Base-by-base conservation (phyloP, 78 protist species). In the Acrasis kona region DNA sequence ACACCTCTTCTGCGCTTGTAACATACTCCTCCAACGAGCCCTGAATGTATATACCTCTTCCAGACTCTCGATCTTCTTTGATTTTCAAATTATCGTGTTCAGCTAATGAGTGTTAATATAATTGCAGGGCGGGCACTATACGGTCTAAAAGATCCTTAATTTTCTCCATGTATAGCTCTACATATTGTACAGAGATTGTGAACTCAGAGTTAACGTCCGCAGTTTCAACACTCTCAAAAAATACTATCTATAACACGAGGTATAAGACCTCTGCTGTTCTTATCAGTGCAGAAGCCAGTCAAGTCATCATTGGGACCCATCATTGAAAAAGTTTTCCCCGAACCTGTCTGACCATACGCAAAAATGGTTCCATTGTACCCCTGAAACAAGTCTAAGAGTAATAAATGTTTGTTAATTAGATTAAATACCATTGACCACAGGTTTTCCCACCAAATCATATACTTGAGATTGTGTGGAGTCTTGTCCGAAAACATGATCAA, bases 81-180 rank as follows among this genome's bases (percentile, higher is more conserved):
- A 76, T 32, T 12, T 70, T 27, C 2, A 76, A 28, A 61, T 41
- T 29, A 12, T 39, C 8, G 72, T n/a, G 0, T 28, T 4, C n/a
- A n/a, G 83, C n/a, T n/a, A n/a, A n/a, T n/a, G n/a, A n/a, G n/a
- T n/a, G n/a, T n/a, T n/a, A n/a, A n/a, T n/a, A n/a, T n/a, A n/a
- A n/a, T n/a, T n/a, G n/a, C n/a, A n/a, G n/a, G n/a, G n/a, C n/a
- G n/a, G n/a, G n/a, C n/a, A n/a, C n/a, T n/a, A n/a, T n/a, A n/a
- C n/a, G 71, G 37, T 81, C 90, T 8, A 92, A 29, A 10, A 92
- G 72, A 77, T 92, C 96, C 8, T 92, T 77, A 64, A 92, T 77
- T 50, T 83, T 78, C 69, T 92, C 96, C 92, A 87, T 80, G 73
- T 92, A 92, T 58, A 92, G 78, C 80, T 92, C 93, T 7, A 87